These are phyloP conservation scores for Rhazya stricta DNA, from an alignment of 257 asterid species.

Conservation along the genomic window DNA sequence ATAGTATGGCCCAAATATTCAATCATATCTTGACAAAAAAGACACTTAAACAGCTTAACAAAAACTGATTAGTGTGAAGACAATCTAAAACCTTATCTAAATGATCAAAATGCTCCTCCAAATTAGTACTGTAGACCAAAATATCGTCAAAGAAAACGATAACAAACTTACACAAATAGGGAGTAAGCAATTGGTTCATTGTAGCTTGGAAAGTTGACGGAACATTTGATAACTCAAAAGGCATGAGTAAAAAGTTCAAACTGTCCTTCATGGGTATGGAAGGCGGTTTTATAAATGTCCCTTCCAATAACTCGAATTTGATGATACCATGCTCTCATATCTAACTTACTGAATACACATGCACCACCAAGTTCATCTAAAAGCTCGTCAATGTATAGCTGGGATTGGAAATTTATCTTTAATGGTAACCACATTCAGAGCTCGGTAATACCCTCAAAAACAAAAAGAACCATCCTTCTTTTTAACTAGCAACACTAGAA, in stretches of 20 bases:
- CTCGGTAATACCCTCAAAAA: not conserved
- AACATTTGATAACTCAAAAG: not conserved
- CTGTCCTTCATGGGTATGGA: not conserved
- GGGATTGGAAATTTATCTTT: constrained; percentile 1
- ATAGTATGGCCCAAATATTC: constrained; percentile 7
- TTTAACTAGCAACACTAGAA: not conserved
- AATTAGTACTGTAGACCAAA: too few species aligned
- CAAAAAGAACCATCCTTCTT: not conserved
- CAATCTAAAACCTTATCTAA: too few species aligned
- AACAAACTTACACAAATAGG: too few species aligned
- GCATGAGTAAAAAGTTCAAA: constrained; percentile 1
- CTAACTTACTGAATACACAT: not conserved
- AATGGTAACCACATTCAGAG: not conserved
- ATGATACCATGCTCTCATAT: not conserved
- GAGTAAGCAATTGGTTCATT: too few species aligned
- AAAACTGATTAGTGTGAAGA: too few species aligned
- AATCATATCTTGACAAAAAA: not conserved
- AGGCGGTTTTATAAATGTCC: not conserved
- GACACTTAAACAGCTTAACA: not conserved
- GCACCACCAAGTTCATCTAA: not conserved
- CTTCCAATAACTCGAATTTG: not conserved
- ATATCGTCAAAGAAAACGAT: too few species aligned
- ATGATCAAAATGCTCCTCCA: too few species aligned
- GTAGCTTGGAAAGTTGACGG: too few species aligned
- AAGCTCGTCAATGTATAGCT: not conserved